Conservation (phyloP, 805 yeast species). For the Ogataea wickerhamii region DNA sequence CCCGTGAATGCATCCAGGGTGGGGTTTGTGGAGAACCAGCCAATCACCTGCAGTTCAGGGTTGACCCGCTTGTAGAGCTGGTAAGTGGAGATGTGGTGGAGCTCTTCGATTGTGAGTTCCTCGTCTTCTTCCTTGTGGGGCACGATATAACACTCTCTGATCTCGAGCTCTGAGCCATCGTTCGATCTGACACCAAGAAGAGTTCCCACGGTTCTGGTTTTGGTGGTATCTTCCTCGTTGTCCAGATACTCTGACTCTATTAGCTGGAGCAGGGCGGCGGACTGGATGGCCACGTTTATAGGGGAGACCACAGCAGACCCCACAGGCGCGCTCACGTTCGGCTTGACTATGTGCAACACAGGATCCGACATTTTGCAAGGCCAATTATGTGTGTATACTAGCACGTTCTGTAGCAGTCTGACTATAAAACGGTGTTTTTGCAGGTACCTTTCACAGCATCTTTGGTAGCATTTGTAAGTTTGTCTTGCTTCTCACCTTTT, state of each 20-base stretch:
- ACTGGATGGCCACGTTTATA: constrained; percentile 53
- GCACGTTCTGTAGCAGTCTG: too few relatives aligned
- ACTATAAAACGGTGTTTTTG: too few relatives aligned
- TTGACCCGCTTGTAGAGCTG: constrained; percentile 71
- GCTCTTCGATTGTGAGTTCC: constrained; percentile 72
- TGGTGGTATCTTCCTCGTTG: constrained; percentile 37
- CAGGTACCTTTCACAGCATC: too few relatives aligned
- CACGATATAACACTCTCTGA: constrained; percentile 74
- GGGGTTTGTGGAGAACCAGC: constrained; percentile 72
- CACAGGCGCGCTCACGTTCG: constrained; percentile 40
- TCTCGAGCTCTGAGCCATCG: constrained; percentile 71
- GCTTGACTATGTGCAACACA: constrained; percentile 40
- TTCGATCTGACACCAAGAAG: constrained; percentile 78
- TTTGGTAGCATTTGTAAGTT: too few relatives aligned
- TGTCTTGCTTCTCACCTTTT: neutral
- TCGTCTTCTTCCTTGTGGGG: constrained; percentile 76
- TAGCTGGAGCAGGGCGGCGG: constrained; percentile 72
- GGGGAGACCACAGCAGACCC: constrained; percentile 37
- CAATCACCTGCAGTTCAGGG: constrained; percentile 74
- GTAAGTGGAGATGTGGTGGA: constrained; percentile 66
- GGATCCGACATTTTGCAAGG: constrained; percentile 23
- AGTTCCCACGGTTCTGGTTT: constrained; percentile 73
- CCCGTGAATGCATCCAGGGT: constrained; percentile 69
- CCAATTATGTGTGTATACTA: too few relatives aligned
- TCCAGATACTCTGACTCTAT: constrained; percentile 66